phyloP scores from a whole-genome alignment of 805 yeast species.

The Ogataea pini region DNA sequence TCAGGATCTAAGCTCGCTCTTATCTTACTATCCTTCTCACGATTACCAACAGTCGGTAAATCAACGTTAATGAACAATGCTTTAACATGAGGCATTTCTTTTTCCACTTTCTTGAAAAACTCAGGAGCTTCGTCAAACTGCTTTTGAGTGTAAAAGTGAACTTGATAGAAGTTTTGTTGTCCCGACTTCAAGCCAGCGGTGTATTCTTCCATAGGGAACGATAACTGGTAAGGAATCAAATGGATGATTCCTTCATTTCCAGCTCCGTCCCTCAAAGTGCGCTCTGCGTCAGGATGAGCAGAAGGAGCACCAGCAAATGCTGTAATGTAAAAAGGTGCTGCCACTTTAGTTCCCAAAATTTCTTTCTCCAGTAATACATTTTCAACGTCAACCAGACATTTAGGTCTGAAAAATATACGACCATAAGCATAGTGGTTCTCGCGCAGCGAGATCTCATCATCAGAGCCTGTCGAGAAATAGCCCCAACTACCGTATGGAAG shows the following conservation, averaged over 20 bases:
- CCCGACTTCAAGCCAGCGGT: slow-evolving; percentile 56
- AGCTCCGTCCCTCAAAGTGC: slow-evolving; percentile 71
- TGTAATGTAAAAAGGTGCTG: slow-evolving; percentile 81
- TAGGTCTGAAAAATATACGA: slow-evolving; percentile 83
- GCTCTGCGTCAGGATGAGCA: slow-evolving; percentile 90
- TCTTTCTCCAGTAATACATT: slow-evolving; percentile 61
- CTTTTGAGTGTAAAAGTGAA: slow-evolving; percentile 65
- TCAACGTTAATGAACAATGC: slow-evolving; percentile 84
- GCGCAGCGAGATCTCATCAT: slow-evolving; percentile 84
- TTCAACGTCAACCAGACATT: slow-evolving; percentile 72
- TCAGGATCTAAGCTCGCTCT: slow-evolving; percentile 54
- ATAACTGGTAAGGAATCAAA: slow-evolving; percentile 85
- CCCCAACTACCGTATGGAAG: slow-evolving; percentile 81
- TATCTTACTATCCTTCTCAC: slow-evolving; percentile 81
- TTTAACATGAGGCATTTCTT: slow-evolving; percentile 54
- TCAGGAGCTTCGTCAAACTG: slow-evolving; percentile 57
- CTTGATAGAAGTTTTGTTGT: slow-evolving; percentile 81
- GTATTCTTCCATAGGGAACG: slow-evolving; percentile 80
- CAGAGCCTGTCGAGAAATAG: slow-evolving; percentile 86
- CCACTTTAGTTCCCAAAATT: slow-evolving; percentile 64
- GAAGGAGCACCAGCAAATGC: slow-evolving; percentile 89
- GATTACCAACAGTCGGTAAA: slow-evolving; percentile 81
- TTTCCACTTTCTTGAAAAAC: slow-evolving; percentile 25
- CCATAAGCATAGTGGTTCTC: slow-evolving; percentile 90
- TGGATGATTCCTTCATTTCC: slow-evolving; percentile 68